Evolutionary conservation across 1,139 yeast species (phyloP).

Genomic region (Pichia sp.): DNA sequence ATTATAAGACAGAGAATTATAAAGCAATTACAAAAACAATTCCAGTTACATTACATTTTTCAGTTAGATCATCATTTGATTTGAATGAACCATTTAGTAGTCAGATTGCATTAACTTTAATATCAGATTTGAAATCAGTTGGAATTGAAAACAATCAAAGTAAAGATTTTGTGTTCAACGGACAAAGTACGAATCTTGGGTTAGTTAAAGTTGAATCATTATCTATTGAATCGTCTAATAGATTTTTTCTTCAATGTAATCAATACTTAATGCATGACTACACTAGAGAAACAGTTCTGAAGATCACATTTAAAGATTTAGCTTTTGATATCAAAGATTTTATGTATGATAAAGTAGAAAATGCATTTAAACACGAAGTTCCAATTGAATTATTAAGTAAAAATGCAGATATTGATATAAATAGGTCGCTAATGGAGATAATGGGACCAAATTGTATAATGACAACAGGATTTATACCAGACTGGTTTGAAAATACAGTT

Average conservation of each 20-base stretch:
- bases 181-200: constrained; percentile 14
- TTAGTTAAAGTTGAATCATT: constrained; percentile 13
- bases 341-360: constrained; percentile 2
- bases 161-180: constrained; percentile 14
- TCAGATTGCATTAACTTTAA: constrained; percentile 4
- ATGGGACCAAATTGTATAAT: constrained; percentile 1
- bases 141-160: constrained; percentile 5
- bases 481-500: constrained; percentile 4
- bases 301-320: constrained; percentile 7
- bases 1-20: constrained; percentile 17
- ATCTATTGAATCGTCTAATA: constrained; percentile 2
- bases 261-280: constrained; percentile 1
- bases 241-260: not conserved
- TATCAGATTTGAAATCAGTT: constrained; percentile 3
- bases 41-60: constrained; percentile 4
- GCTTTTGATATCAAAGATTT: constrained; percentile 13
- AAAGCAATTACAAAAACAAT: constrained; percentile 10
- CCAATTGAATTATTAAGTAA: not conserved
- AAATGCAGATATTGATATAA: constrained; percentile 6
- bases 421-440: constrained; percentile 4
- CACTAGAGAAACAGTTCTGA: not conserved
- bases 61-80: constrained; percentile 2
- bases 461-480: constrained; percentile 5
- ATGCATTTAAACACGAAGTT: constrained; percentile 2
- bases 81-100: constrained; percentile 7